These are phyloP conservation scores for Cicer yamashitae DNA, from an alignment of 306 rosid species.

Conservation along the genomic window DNA sequence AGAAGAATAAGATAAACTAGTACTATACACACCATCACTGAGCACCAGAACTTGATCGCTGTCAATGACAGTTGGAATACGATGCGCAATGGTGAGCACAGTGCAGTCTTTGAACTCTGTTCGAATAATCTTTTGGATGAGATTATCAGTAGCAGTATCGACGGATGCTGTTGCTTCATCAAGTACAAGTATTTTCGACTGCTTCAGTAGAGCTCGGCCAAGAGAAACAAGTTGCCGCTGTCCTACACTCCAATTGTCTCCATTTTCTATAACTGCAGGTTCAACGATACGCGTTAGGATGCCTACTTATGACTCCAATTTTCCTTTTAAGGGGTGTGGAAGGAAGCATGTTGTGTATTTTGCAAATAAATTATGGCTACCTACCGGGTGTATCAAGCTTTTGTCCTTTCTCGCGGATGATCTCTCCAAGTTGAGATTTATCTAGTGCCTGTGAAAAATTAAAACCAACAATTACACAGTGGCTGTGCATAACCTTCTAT, in stretches of 20 bases:
- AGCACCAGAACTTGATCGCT: constrained; percentile 93
- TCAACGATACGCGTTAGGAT: constrained; percentile 34
- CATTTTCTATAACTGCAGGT: constrained; percentile 94
- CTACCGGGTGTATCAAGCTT: constrained; percentile 89
- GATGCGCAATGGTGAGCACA: constrained; percentile 95
- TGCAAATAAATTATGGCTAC: constrained; percentile 11
- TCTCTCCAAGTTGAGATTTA: constrained; percentile 88
- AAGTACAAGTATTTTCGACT: constrained; percentile 90
- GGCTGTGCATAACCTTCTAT: constrained; percentile 33
- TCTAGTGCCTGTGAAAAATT: constrained; percentile 72
- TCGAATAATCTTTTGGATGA: constrained; percentile 91
- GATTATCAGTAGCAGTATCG: constrained; percentile 90
- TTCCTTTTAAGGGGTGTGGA: background rate
- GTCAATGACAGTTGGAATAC: constrained; percentile 96
- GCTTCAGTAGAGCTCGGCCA: constrained; percentile 94
- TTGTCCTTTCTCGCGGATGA: constrained; percentile 76
- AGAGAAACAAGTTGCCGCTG: constrained; percentile 95
- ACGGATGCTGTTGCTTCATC: constrained; percentile 99
- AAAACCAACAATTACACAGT: constrained; percentile 28
- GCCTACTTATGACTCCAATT: constrained; percentile 24
- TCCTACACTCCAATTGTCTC: constrained; percentile 99
- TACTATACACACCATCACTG: constrained; percentile 77
- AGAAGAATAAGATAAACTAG: constrained; percentile 13
- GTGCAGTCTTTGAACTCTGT: constrained; percentile 89
- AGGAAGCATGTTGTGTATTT: constrained; percentile 5